Percentiles rank a stretch among this genome's conserved stretches.
Conservation (phyloP, 176 grass and related monocot genomes). For the Olyra latifolia region DNA sequence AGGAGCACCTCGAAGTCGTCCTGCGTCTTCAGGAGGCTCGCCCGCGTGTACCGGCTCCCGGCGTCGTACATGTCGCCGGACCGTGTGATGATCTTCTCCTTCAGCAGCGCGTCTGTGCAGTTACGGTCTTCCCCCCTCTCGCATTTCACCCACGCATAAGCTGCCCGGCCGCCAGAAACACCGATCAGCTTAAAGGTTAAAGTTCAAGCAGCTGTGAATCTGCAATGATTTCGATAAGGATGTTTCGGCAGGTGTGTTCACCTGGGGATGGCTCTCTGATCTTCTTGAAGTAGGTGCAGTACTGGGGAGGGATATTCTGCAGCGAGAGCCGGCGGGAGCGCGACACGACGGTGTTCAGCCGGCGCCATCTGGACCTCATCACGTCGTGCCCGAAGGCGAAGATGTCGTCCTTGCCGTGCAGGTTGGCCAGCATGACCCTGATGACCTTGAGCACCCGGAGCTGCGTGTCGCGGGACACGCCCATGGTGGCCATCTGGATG, state of each 20-base stretch:
- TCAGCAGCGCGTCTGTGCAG: slow-evolving; percentile 43
- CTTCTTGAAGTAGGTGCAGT: slow-evolving; percentile 67
- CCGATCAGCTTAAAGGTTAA: not conserved
- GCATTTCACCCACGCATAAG: slow-evolving; percentile 87
- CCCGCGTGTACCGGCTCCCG: slow-evolving; percentile 42
- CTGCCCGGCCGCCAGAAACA: slow-evolving; percentile 28
- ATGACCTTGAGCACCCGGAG: slow-evolving; percentile 57
- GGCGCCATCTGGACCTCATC: slow-evolving; percentile 50
- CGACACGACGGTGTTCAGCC: slow-evolving; percentile 46
- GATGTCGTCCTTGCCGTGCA: slow-evolving; percentile 52
- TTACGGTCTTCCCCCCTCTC: slow-evolving; percentile 68
- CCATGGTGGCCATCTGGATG: slow-evolving; percentile 37
- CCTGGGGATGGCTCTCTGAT: slow-evolving; percentile 67
- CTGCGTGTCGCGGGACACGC: slow-evolving; percentile 70
- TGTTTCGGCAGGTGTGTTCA: not conserved
- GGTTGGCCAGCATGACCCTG: slow-evolving; percentile 56
- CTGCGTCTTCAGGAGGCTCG: slow-evolving; percentile 63
- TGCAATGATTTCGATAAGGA: not conserved
- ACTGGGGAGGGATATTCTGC: slow-evolving; percentile 51
- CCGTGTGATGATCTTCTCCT: slow-evolving; percentile 57
- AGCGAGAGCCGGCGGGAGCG: slow-evolving; percentile 65
- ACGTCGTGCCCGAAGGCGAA: slow-evolving; percentile 63
- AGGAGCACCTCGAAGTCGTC: slow-evolving; percentile 76
- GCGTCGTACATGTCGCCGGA: not conserved
- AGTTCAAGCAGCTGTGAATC: not conserved